Base-by-base conservation (phyloP, 2,329 filamentous ascomycete genomes). In the Aspergillus nomiae region DNA sequence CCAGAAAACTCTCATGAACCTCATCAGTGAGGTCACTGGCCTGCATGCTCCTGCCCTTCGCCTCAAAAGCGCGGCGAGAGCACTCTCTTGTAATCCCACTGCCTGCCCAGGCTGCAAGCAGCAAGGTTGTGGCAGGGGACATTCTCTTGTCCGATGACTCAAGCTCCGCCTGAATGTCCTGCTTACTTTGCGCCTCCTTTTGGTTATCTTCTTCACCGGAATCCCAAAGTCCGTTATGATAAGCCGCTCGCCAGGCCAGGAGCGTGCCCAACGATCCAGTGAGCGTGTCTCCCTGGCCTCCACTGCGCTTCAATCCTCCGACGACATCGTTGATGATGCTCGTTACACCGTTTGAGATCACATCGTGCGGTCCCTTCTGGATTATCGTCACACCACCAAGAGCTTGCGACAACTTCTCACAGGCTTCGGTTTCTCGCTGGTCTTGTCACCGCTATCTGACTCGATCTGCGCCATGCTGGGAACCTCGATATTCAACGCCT, bases 251-350 rank as follows among this genome's bases (percentile, higher is more conserved):
- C 89, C 94, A 99, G 1, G 88, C 94, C 67, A 98, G 79, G 69
- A 99, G 88, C 4, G 95, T 98, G 1, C 91, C 95, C 67, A 99
- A 82, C 38, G 89, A 89, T 1, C 95, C 95, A 0, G 95, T 98
- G 68, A 99, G 82, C 4, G 95, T 98, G 79, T 99, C 95, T 1
- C 95, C 95, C 80, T 99, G 95, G 0, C 95, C 95, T 55, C 94
- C 95, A 62, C 92, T 94, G 67, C 95, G 85, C 86, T 99, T 99
- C 76, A 88, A 79, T 1, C 94, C 94, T 10, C 95, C 95, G 72
- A 87, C 80, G 3, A 94, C 80, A 69, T 97, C 93, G 30, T 90
- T 91, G 0, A 90, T 81, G 30, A 94, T 79, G n/a, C 91, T 96
- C 59, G 84, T 84, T 62, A 85, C 82, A 14, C 94, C 92, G 71